These are phyloP conservation scores for Hyaloscypha bicolor DNA, from an alignment of 495 filamentous ascomycete species.

Conservation along the genomic window DNA sequence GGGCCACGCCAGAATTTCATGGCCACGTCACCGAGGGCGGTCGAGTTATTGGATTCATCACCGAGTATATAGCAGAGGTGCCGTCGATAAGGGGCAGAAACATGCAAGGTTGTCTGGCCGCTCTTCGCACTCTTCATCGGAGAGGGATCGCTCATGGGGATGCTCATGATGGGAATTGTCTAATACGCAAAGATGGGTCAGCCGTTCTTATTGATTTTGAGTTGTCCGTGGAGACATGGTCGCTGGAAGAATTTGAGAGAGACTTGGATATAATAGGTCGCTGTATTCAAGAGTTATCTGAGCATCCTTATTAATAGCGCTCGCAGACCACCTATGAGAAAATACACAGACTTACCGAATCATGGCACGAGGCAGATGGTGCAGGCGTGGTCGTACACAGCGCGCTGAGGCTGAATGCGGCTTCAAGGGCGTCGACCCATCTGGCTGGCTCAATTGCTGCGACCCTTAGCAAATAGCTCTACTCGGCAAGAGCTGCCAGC, in stretches of 20 bases:
- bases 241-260: constrained; percentile 6
- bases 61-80: constrained; percentile 17
- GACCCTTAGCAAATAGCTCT: no score
- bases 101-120: constrained; percentile 11
- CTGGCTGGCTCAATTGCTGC: no score
- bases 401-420: no score
- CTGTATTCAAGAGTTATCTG: neutral
- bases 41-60: constrained; percentile 13
- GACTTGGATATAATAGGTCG: constrained; percentile 14
- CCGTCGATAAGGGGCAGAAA: constrained; percentile 5
- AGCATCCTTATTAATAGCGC: no score
- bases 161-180: constrained; percentile 11
- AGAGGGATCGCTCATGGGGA: constrained; percentile 20
- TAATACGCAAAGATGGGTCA: constrained; percentile 5
- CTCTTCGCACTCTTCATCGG: constrained; percentile 8
- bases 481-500: no score
- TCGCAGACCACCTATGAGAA: no score
- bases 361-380: no score
- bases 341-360: no score
- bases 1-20: constrained; percentile 14
- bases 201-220: constrained; percentile 16
- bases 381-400: no score
- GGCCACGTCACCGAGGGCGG: constrained; percentile 13
- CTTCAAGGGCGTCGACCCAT: no score
- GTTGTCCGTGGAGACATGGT: constrained; percentile 5